phyloP scores from a whole-genome alignment of 1,139 yeast genomes.

The Yamadazyma conglobata region DNA sequence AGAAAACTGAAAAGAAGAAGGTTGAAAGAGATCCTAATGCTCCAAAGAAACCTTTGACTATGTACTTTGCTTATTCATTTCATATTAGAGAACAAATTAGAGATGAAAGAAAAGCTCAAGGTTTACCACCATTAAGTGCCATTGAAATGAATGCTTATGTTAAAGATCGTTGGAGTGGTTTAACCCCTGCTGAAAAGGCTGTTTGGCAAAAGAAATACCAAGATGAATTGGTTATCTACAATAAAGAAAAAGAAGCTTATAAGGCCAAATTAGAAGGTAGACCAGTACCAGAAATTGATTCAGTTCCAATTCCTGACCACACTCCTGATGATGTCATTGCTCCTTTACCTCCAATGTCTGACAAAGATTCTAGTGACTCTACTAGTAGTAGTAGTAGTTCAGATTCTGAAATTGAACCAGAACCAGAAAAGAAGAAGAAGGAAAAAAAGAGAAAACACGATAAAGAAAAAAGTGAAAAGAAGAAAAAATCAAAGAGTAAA shows the following conservation, averaged over 20 bases:
- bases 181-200: constrained; percentile 64
- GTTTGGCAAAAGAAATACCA: constrained; percentile 76
- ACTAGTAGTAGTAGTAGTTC: constrained; percentile 12
- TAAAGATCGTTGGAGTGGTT: constrained; percentile 72
- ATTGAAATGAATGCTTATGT: constrained; percentile 76
- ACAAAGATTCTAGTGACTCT: constrained; percentile 5
- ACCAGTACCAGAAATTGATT: constrained; percentile 12
- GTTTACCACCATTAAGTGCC: constrained; percentile 62
- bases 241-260: constrained; percentile 61
- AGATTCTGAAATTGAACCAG: constrained; percentile 15
- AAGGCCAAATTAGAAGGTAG: constrained; percentile 21
- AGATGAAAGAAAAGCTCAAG: constrained; percentile 58
- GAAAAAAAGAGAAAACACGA: constrained; percentile 19
- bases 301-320: constrained; percentile 1
- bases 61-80: constrained; percentile 74
- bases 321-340: constrained; percentile 2
- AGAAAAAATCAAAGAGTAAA: constrained; percentile 17
- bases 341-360: constrained; percentile 1
- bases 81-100: constrained; percentile 60
- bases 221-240: constrained; percentile 61
- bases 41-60: constrained; percentile 69
- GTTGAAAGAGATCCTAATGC: constrained; percentile 57
- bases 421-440: constrained; percentile 25
- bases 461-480: constrained; percentile 20
- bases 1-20: constrained; percentile 30